Conservation (phyloP, 495 filamentous ascomycete species). For the Neurospora sp. region DNA sequence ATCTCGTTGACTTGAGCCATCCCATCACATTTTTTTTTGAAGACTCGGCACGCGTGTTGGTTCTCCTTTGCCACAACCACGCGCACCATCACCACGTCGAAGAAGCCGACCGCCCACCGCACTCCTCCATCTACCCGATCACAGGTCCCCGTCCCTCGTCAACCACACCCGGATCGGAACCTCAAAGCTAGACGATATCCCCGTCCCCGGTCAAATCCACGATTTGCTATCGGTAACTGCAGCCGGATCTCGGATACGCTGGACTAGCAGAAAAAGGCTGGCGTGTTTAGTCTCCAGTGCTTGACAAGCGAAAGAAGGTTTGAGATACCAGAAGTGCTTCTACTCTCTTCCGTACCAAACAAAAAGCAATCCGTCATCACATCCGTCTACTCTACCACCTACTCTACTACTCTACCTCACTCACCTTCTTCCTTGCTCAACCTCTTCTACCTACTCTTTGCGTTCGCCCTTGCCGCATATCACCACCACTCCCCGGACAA, state of each 20-base stretch:
- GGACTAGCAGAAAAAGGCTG: constrained; percentile 1
- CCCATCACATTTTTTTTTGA: neutral
- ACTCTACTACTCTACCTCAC: neutral
- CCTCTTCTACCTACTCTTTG: constrained; percentile 2
- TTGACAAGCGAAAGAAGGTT: constrained; percentile 26
- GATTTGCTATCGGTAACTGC: neutral
- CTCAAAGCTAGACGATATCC: neutral
- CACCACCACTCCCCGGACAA: constrained; percentile 7
- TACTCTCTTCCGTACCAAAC: constrained; percentile 3
- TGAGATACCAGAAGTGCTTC: constrained; percentile 25
- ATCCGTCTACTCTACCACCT: constrained; percentile 4
- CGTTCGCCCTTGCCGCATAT: constrained; percentile 3
- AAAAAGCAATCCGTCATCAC: constrained; percentile 11
- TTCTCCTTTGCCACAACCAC: neutral
- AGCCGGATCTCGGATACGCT: neutral
- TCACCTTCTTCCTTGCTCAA: constrained; percentile 3
- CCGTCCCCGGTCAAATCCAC: neutral
- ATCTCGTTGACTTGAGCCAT: neutral
- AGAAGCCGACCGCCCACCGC: neutral
- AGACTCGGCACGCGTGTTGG: neutral
- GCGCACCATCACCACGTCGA: neutral
- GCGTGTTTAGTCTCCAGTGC: constrained; percentile 12
- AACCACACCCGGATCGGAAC: neutral
- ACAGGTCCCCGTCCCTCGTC: neutral
- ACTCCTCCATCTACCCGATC: neutral